Conservation (phyloP, 164 flowering plant species). For the Dillenia turbinata region DNA sequence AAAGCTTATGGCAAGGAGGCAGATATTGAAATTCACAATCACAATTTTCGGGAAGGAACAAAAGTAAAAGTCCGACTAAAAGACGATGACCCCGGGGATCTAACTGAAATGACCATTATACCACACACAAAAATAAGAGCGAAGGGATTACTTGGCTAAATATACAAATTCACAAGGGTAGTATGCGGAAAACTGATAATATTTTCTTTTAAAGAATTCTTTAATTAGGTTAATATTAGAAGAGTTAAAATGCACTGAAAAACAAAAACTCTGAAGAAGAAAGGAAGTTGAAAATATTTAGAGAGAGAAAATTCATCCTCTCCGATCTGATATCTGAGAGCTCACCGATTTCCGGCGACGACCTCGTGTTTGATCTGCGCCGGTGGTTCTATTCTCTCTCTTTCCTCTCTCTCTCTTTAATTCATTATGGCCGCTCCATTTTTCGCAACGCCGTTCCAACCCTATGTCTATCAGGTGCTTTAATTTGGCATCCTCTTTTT, state of each 20-base stretch:
- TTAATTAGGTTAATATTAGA: neutral
- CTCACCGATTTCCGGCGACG: slow-evolving; percentile 6
- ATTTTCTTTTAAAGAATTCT: neutral
- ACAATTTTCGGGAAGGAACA: no score
- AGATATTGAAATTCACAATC: no score
- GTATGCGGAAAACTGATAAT: neutral
- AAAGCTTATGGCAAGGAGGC: no score
- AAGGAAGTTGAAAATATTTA: neutral
- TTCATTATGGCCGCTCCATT: slow-evolving; percentile 65
- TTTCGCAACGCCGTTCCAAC: slow-evolving; percentile 68
- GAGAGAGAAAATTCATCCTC: neutral
- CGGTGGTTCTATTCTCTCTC: slow-evolving; percentile 1
- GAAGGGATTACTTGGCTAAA: no score
- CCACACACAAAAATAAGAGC: no score
- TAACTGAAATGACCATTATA: no score
- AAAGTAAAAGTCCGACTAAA: no score
- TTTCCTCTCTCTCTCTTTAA: neutral
- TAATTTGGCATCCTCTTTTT: neutral
- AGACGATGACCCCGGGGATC: no score
- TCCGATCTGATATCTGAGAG: neutral
- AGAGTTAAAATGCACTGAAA: neutral
- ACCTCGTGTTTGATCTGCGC: neutral
- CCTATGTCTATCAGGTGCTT: slow-evolving; percentile 63
- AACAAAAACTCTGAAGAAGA: neutral
- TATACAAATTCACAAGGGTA: no score